Conservation (phyloP, 2,329 filamentous ascomycete genomes). For the Exophiala bonariae region DNA sequence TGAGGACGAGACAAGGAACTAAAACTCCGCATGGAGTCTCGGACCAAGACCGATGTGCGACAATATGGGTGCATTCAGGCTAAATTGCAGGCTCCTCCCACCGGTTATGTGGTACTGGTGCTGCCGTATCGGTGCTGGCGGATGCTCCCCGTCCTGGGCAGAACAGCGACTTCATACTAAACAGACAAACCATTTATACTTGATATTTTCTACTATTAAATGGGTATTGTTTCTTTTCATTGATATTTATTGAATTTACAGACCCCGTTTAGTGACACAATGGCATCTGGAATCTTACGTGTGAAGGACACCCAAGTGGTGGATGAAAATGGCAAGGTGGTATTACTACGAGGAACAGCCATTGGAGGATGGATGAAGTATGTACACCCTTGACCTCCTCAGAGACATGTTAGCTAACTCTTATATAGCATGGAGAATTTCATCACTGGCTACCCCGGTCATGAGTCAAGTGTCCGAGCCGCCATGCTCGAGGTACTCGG, state of each 20-base stretch:
- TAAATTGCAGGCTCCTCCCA: background rate
- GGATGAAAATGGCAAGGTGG: constrained; percentile 43
- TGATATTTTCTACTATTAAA: no score
- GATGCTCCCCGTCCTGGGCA: background rate
- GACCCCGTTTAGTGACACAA: background rate
- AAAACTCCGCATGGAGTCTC: background rate
- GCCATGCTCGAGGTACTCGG: constrained; percentile 56
- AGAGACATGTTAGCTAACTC: constrained; percentile 27
- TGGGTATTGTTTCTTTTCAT: background rate
- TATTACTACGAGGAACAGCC: constrained; percentile 52
- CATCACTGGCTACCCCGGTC: constrained; percentile 62
- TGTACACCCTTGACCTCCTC: background rate
- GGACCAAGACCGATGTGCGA: background rate
- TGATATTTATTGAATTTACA: background rate
- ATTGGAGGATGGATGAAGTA: constrained; percentile 41
- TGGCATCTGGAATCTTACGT: constrained; percentile 36
- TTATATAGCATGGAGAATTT: constrained; percentile 58
- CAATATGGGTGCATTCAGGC: background rate
- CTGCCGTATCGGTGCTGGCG: background rate
- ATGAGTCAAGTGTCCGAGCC: constrained; percentile 57
- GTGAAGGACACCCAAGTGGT: constrained; percentile 48
- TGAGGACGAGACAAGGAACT: no score
- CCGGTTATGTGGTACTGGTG: background rate
- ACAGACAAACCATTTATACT: no score
- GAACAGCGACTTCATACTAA: background rate